Evolutionary conservation across 352 stramenopile species (phyloP).

Genomic region (Globisporangium middletonii): DNA sequence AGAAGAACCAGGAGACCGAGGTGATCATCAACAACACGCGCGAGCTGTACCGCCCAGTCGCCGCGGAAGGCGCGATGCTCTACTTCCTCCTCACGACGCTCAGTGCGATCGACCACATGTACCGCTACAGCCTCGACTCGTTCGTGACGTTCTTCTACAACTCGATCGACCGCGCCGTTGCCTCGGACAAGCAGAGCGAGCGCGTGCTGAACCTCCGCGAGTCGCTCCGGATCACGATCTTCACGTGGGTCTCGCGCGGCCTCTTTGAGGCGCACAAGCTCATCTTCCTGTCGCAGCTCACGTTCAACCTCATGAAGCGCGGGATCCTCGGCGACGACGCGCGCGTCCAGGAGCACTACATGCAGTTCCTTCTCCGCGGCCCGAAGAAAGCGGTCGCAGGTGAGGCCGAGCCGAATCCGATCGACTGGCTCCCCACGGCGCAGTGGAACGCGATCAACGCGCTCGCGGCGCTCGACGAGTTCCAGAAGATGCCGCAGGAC

Average conservation of each 20-base stretch:
- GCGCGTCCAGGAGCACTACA: constrained; percentile 92
- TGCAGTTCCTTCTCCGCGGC: constrained; percentile 94
- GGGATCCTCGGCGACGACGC: constrained; percentile 93
- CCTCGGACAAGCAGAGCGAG: constrained; percentile 85
- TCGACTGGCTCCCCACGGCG: constrained; percentile 90
- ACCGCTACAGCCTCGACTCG: constrained; percentile 96
- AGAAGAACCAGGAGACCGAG: constrained; percentile 93
- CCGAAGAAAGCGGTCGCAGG: constrained; percentile 59
- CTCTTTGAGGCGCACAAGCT: constrained; percentile 97
- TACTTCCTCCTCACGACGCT: constrained; percentile 97
- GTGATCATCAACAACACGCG: constrained; percentile 93
- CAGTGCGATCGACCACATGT: constrained; percentile 96
- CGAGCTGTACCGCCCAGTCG: constrained; percentile 92
- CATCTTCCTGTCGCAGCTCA: constrained; percentile 96
- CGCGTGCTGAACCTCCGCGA: constrained; percentile 91
- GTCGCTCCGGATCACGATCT: constrained; percentile 95
- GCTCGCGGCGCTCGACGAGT: constrained; percentile 93
- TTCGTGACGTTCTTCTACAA: constrained; percentile 98
- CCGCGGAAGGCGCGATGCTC: constrained; percentile 94
- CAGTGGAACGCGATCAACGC: constrained; percentile 91
- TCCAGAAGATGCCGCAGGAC: constrained; percentile 95
- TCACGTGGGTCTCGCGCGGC: constrained; percentile 94
- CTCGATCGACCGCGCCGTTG: constrained; percentile 86
- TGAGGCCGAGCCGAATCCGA: constrained; percentile 65
- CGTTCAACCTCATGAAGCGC: constrained; percentile 96